These are phyloP conservation scores for Mycena filopes DNA, from an alignment of 768 basidiomycete species.

Conservation along the genomic window DNA sequence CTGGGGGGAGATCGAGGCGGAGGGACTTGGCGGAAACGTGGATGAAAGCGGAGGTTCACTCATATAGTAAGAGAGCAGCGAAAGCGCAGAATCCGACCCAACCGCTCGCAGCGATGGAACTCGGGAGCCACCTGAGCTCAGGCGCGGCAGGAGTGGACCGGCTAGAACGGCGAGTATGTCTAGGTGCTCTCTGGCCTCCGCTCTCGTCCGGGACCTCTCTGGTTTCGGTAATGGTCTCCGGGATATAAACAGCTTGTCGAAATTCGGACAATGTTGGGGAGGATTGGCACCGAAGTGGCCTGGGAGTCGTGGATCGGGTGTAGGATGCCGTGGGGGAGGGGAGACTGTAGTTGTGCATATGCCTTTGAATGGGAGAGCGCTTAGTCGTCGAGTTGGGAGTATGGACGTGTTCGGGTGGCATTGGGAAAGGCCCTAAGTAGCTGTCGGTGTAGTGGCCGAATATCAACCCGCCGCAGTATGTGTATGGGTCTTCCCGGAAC, in stretches of 20 bases:
- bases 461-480: background rate
- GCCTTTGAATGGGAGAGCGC: slow-evolving; percentile 26
- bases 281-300: slow-evolving; percentile 22
- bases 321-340: slow-evolving; percentile 18
- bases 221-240: background rate
- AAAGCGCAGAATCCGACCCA: slow-evolving; percentile 4
- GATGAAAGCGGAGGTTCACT: background rate
- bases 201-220: background rate
- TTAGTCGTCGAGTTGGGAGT: background rate
- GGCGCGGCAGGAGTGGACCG: background rate
- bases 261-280: slow-evolving; percentile 28
- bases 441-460: slow-evolving; percentile 1
- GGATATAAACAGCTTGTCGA: slow-evolving; percentile 30
- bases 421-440: slow-evolving; percentile 6
- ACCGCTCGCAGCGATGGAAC: background rate
- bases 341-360: slow-evolving; percentile 33
- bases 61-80: background rate
- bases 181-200: background rate
- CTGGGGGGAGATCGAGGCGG: background rate
- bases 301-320: slow-evolving; percentile 1
- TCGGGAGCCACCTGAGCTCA: background rate
- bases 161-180: background rate
- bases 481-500: slow-evolving; percentile 18
- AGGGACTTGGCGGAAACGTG: background rate
- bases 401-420: slow-evolving; percentile 1